Evolutionary conservation across 163 green algal species (phyloP).

Genomic region (Trebouxia gelatinosa): DNA sequence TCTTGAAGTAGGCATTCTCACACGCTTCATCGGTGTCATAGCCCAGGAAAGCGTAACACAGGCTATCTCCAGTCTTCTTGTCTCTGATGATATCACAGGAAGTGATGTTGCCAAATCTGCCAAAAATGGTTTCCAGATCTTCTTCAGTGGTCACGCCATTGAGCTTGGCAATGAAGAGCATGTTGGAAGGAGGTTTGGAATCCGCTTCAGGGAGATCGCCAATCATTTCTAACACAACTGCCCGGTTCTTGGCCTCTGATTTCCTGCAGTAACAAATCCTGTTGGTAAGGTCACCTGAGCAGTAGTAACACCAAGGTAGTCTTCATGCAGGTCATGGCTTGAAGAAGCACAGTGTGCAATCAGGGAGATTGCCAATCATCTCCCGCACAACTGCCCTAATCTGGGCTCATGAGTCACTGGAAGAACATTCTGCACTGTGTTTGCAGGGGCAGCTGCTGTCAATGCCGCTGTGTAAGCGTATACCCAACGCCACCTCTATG

Average conservation of each 20-base stretch:
- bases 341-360: neutral
- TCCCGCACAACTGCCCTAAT: neutral
- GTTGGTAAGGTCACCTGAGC: neutral
- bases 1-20: constrained; percentile 97
- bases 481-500: too few species aligned
- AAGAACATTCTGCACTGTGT: too few species aligned
- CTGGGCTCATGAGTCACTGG: neutral
- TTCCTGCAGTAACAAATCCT: constrained; percentile 28
- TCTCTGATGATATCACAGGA: constrained; percentile 96
- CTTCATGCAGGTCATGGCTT: neutral
- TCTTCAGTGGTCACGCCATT: constrained; percentile 82
- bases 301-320: neutral
- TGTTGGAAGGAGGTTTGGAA: constrained; percentile 88
- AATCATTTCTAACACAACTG: constrained; percentile 99
- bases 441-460: too few species aligned
- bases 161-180: constrained; percentile 99
- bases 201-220: constrained; percentile 96
- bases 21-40: constrained; percentile 70
- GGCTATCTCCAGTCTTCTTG: constrained; percentile 92
- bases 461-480: too few species aligned
- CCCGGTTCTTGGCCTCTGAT: constrained; percentile 74
- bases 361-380: neutral
- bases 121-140: constrained; percentile 99
- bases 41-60: constrained; percentile 97
- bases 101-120: constrained; percentile 91